Conservation (phyloP, 2,329 filamentous ascomycete genomes). For the Alternaria solani region DNA sequence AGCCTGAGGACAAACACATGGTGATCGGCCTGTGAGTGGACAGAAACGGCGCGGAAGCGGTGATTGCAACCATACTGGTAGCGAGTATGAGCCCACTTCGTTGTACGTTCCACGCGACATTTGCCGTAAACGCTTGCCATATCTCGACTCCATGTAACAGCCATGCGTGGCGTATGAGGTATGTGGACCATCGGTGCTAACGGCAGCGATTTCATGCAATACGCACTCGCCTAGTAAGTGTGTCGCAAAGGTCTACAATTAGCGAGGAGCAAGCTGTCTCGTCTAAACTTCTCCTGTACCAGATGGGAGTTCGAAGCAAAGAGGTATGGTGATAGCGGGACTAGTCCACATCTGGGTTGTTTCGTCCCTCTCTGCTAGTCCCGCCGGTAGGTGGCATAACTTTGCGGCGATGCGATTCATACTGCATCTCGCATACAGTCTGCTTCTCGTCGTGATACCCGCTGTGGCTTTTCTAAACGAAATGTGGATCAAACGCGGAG, state of each 20-base stretch:
- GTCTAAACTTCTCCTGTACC: slow-evolving; percentile 30
- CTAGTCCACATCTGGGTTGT: slow-evolving; percentile 32
- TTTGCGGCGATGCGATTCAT: slow-evolving; percentile 23
- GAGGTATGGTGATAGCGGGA: slow-evolving; percentile 25
- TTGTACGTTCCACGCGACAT: slow-evolving; percentile 26
- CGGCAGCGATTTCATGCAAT: slow-evolving; percentile 35
- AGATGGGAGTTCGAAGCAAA: slow-evolving; percentile 29
- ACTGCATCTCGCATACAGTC: slow-evolving; percentile 33
- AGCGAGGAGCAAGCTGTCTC: slow-evolving; percentile 28
- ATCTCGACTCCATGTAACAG: slow-evolving; percentile 26
- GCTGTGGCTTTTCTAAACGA: slow-evolving; percentile 20
- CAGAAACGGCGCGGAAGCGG: slow-evolving; percentile 11
- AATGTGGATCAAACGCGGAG: slow-evolving; percentile 17
- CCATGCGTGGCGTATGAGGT: slow-evolving; percentile 44
- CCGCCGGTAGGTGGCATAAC: slow-evolving; percentile 33
- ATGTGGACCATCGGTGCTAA: slow-evolving; percentile 35
- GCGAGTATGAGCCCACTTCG: slow-evolving; percentile 25
- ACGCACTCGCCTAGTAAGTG: slow-evolving; percentile 22
- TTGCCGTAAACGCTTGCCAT: slow-evolving; percentile 34
- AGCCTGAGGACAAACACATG: slow-evolving; percentile 47
- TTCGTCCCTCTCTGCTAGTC: slow-evolving; percentile 40
- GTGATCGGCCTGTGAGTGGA: slow-evolving; percentile 10
- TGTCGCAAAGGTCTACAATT: slow-evolving; percentile 28
- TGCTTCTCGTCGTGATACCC: slow-evolving; percentile 15
- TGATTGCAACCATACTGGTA: slow-evolving; percentile 9